Base-by-base conservation (phyloP, 2,329 filamentous ascomycete species). In the Sarocladiaceae sp. region DNA sequence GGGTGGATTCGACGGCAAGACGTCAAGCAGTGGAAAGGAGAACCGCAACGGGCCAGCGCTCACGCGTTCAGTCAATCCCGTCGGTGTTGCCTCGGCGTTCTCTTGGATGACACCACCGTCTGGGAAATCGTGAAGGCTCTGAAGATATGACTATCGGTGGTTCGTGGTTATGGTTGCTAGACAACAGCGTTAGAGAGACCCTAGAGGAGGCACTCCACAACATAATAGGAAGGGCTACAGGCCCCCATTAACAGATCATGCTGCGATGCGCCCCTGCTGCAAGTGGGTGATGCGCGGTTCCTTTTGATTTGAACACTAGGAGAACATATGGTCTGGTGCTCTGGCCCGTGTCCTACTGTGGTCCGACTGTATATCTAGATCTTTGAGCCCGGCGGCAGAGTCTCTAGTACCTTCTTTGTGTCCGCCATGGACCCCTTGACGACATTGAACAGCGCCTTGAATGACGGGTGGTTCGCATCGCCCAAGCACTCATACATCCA, bases 41-140 rank as follows among this genome's bases (percentile, higher is more conserved):
- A 51, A 54, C 31, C 64, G 66, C 45, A 67, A 62, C 44, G 56
- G 61, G 29, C 60, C 67, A 33, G 56, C 64, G 15, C 58, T 69
- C n/a, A 68, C 78, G 13, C 76, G 80, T 46, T 74, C 80, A 6
- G 72, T 80, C 24, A 97, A 97, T 58, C 91, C 93, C 0, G 78
- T 95, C 15, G 91, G 91, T 7, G 87, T 87, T n/a, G 91, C 86
- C 12, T 93, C 88, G 47, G 91, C 91, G 3, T 97, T 97, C 67
- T 83, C 86, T 11, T 97, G 90, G 90, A 83, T 96, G 70, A 91
- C 85, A 39, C 65, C 73, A 32, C 52, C 62, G 15, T 59, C 58
- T 42, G 72, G 72, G 53, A 64, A 70, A 35, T 39, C 57, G 6
- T 43, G 29, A 26, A 64, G 62, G 52, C 47, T 67, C 2, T 57